A percentile compares a stretch with the other conserved stretches of the same genome.
Conservation (phyloP, 306 rosid species). For the Pterocarpus santalinus region DNA sequence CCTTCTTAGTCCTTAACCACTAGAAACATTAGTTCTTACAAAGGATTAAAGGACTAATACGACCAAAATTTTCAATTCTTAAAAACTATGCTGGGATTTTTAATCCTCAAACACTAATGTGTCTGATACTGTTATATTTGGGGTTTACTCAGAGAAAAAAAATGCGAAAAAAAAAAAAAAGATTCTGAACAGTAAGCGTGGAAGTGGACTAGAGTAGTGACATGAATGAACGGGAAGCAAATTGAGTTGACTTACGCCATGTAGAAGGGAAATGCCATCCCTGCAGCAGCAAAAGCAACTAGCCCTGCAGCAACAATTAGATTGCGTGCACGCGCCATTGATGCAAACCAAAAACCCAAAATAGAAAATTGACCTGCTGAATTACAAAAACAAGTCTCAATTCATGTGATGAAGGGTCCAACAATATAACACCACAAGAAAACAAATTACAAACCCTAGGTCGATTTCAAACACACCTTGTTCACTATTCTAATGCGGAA, state of each 20-base stretch:
- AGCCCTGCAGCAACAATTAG: slow-evolving; percentile 73
- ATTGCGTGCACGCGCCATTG: slow-evolving; percentile 74
- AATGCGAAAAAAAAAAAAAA: neutral
- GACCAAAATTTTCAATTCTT: too few species aligned
- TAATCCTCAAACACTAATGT: too few species aligned
- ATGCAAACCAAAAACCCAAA: neutral
- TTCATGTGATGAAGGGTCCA: neutral
- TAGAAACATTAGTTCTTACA: too few species aligned
- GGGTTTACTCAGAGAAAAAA: too few species aligned
- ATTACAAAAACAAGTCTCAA: neutral
- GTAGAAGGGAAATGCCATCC: slow-evolving; percentile 95
- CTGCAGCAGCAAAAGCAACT: slow-evolving; percentile 72
- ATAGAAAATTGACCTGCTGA: slow-evolving; percentile 26
- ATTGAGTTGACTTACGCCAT: slow-evolving; percentile 78
- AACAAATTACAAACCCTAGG: neutral
- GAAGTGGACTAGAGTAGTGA: neutral
- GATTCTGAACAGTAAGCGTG: neutral
- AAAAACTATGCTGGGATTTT: too few species aligned
- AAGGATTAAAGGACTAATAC: too few species aligned
- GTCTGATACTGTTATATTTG: too few species aligned
- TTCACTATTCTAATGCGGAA: neutral
- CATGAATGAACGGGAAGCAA: neutral
- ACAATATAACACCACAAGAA: neutral
- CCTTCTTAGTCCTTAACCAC: too few species aligned
- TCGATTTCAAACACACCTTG: neutral